These are phyloP conservation scores for Tetrapisispora namnaoensis DNA, from an alignment of 805 yeast species.

Conservation along the genomic window DNA sequence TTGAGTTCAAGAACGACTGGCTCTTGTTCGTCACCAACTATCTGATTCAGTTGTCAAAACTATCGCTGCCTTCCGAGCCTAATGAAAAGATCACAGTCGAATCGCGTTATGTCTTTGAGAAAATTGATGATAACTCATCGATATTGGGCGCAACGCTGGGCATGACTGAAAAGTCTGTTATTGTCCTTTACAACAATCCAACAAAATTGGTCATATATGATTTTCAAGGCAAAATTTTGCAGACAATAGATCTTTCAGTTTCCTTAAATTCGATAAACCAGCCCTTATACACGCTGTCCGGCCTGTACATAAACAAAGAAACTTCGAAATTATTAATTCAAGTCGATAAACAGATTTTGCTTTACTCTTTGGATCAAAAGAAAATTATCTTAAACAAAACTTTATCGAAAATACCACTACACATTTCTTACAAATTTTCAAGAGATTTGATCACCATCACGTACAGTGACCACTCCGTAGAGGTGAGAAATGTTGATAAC, in stretches of 20 bases:
- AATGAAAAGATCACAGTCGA: constrained; percentile 6
- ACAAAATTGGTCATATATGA: constrained; percentile 19
- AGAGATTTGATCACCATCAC: constrained; percentile 11
- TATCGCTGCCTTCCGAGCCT: neutral
- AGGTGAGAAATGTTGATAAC: constrained; percentile 17
- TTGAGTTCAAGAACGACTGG: constrained; percentile 15
- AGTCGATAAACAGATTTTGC: constrained; percentile 10
- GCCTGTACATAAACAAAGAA: constrained; percentile 20
- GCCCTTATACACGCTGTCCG: neutral
- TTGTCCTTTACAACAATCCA: constrained; percentile 16
- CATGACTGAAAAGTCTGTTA: constrained; percentile 27
- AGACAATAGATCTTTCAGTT: constrained; percentile 5
- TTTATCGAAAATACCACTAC: constrained; percentile 5
- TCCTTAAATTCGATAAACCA: neutral
- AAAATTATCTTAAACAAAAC: constrained; percentile 13
- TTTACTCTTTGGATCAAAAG: constrained; percentile 28
- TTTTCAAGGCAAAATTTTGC: constrained; percentile 22
- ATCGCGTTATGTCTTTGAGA: neutral
- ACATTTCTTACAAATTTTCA: constrained; percentile 9
- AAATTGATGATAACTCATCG: constrained; percentile 5
- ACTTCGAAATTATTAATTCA: constrained; percentile 25
- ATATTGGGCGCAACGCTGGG: constrained; percentile 20
- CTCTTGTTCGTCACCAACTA: constrained; percentile 11
- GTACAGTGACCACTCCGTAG: constrained; percentile 16
- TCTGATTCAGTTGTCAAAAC: constrained; percentile 13